Percentiles rank a stretch among this genome's conserved stretches.
Conservation (phyloP, 495 filamentous ascomycete species). For the Penicillium arizonense region DNA sequence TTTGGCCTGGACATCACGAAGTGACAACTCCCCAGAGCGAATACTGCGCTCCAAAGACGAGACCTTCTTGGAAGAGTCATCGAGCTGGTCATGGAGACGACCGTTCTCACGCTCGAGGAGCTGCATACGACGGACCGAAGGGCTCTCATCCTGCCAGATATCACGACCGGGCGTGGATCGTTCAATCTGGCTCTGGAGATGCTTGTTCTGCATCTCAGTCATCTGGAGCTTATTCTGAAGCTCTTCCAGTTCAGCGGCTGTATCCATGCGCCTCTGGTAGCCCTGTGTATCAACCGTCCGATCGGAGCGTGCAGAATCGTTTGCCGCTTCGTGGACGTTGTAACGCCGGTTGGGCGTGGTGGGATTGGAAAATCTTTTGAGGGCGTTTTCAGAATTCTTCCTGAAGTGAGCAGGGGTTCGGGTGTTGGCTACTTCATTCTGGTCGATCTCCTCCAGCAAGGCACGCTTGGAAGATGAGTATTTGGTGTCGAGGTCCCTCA, state of each 20-base stretch:
- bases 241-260: constrained; percentile 87
- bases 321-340: constrained; percentile 58
- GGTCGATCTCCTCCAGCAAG: constrained; percentile 82
- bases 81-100: constrained; percentile 89
- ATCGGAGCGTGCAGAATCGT: constrained; percentile 85
- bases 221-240: constrained; percentile 94
- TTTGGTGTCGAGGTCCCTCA: constrained; percentile 68
- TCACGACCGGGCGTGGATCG: constrained; percentile 57
- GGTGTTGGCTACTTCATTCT: constrained; percentile 73
- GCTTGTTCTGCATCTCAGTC: constrained; percentile 92
- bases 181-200: constrained; percentile 86
- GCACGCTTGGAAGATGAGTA: constrained; percentile 71
- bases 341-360: constrained; percentile 74
- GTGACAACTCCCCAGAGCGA: constrained; percentile 80
- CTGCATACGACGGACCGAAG: constrained; percentile 77
- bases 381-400: constrained; percentile 63
- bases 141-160: constrained; percentile 75
- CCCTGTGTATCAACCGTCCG: constrained; percentile 84
- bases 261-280: constrained; percentile 86
- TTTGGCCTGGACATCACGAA: constrained; percentile 89
- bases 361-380: constrained; percentile 67
- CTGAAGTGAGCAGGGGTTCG: constrained; percentile 76
- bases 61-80: constrained; percentile 92
- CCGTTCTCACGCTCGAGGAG: constrained; percentile 92
- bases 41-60: constrained; percentile 86